phyloP scores from a whole-genome alignment of 2,329 filamentous ascomycete species.

The Claviceps pazoutovae region DNA sequence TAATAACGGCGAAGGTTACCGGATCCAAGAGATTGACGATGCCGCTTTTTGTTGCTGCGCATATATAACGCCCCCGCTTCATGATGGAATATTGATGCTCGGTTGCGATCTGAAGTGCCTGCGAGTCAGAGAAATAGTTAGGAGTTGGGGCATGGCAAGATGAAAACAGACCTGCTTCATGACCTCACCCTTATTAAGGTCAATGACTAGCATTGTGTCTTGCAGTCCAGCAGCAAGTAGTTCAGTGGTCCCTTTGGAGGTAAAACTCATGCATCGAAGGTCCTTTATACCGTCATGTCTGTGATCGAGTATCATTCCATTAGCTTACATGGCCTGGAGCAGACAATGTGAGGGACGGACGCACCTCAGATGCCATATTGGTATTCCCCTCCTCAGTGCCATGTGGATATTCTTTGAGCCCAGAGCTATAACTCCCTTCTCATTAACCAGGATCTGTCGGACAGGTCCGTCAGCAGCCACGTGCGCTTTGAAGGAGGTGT shows the following conservation, averaged over 20 bases:
- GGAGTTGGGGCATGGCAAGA: background rate
- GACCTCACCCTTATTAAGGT: constrained; percentile 56
- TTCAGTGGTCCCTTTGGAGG: constrained; percentile 68
- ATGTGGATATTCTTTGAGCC: constrained; percentile 78
- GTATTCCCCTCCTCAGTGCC: constrained; percentile 65
- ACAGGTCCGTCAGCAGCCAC: constrained; percentile 59
- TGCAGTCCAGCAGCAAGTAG: constrained; percentile 82
- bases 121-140: constrained; percentile 16
- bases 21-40: constrained; percentile 78
- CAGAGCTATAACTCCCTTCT: constrained; percentile 78
- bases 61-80: constrained; percentile 82
- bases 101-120: constrained; percentile 24
- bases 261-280: constrained; percentile 89
- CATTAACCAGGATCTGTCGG: constrained; percentile 79
- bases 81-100: constrained; percentile 77
- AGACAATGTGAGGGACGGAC: background rate
- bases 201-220: constrained; percentile 66
- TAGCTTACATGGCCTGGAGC: background rate
- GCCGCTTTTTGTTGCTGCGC: constrained; percentile 73
- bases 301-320: background rate
- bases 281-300: constrained; percentile 69
- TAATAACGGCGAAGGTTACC: constrained; percentile 60
- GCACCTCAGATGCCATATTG: constrained; percentile 78
- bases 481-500: constrained; percentile 83
- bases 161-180: constrained; percentile 41